Base-by-base conservation (phyloP, 108 stramenopile species). In the Parietichytrium sp. region DNA sequence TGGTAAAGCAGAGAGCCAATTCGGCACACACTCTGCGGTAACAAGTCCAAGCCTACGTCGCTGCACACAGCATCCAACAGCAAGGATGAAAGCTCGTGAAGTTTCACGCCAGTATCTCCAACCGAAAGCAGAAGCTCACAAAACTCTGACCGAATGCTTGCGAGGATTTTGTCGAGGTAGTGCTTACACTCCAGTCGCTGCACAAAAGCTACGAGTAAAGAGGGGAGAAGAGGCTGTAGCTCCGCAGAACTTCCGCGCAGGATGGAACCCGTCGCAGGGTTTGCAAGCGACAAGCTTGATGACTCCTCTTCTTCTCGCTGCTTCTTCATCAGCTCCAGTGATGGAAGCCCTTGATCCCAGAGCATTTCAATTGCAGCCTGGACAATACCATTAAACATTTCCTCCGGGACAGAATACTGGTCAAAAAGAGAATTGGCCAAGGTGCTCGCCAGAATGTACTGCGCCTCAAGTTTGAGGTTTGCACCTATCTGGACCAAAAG, bases 401-500 rank as follows among this genome's bases (percentile, higher is more conserved):
- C 15, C 20, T 72, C 61, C 2, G 36, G 38, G 4, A 72, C 61
- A 47, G 61, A 72, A 25, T 72, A 72, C 61, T 72, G 38, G 61
- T 72, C 61, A 72, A 72, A 72, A 23, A 72, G 61, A n/a, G 61
- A 33, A 25, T 72, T 42, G 1, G 61, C 29, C 13, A 72, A 33
- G 20, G 45, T 72, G 6, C 61, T 42, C 6, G 61, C 33, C 10
- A 72, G 45, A 1, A 23, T 25, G 20, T 33, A 16, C 20, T 72
- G 61, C 6, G 36, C 61, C 8, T 72, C 16, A 33, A 45, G 23
- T 31, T 16, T 42, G 13, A 72, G 33, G 20, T 45, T 72, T 25
- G 61, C 61, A 23, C 61, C 61, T 10, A 72, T 45, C 42, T 72
- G 61, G 20, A 72, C 61, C 15, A 72, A 20, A 6, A 72, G 7